Percentiles rank a stretch among this genome's conserved stretches.
These are phyloP conservation scores for Trichoderma endophyticum DNA, from an alignment of 2,329 filamentous ascomycete species.

Conservation along the genomic window DNA sequence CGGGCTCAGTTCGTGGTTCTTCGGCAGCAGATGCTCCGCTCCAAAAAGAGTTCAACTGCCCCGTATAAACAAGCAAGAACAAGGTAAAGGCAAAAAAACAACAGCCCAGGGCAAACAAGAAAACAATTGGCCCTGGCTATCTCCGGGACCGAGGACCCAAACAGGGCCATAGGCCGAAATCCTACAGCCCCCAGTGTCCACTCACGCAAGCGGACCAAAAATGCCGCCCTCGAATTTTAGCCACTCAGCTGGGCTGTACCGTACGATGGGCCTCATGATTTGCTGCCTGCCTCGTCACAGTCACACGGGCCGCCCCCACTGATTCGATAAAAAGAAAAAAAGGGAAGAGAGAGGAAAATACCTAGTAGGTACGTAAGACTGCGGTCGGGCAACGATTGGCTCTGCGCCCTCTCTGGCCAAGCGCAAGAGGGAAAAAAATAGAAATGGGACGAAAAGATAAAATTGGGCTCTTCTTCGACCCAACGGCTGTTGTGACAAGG, in stretches of 20 bases:
- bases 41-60: neutral
- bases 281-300: neutral
- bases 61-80: neutral
- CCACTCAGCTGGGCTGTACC: slow-evolving; percentile 17
- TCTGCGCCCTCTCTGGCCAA: neutral
- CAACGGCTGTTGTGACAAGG: neutral
- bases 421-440: neutral
- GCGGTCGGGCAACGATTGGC: neutral
- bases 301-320: neutral
- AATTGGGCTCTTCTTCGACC: neutral
- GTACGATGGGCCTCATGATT: slow-evolving; percentile 13
- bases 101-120: neutral
- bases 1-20: neutral
- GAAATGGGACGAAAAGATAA: neutral
- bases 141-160: neutral
- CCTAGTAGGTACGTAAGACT: neutral
- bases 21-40: neutral
- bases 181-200: slow-evolving; percentile 7
- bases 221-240: slow-evolving; percentile 15
- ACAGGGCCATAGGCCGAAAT: slow-evolving; percentile 9
- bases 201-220: neutral
- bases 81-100: neutral
- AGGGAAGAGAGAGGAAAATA: neutral
- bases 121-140: neutral
- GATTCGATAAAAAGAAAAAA: neutral